phyloP scores from a whole-genome alignment of 1,284 basidiomycete genomes.

The Ceratobasidium sp. region DNA sequence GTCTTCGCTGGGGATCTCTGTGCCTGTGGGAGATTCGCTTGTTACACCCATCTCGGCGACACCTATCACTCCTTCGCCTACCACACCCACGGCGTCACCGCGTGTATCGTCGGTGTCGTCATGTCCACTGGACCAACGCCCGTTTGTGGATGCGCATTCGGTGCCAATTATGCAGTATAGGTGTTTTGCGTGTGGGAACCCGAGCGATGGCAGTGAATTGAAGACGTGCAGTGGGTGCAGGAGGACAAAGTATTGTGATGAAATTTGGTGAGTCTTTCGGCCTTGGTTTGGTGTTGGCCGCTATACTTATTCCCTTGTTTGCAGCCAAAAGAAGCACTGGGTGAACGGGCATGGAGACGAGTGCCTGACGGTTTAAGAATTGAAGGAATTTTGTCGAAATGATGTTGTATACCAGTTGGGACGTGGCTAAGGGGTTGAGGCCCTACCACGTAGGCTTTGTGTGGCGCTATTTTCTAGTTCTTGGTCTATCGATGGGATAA shows the following conservation, averaged over 20 bases:
- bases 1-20: background rate
- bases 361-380: constrained; percentile 12
- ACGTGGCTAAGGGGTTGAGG: background rate
- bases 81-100: background rate
- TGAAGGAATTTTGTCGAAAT: background rate
- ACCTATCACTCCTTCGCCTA: constrained; percentile 3
- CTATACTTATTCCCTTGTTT: background rate
- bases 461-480: background rate
- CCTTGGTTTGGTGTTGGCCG: background rate
- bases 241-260: constrained; percentile 37
- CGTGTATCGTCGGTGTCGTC: constrained; percentile 5
- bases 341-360: constrained; percentile 38
- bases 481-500: background rate
- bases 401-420: background rate
- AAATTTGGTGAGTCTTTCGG: constrained; percentile 28
- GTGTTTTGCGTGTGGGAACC: constrained; percentile 34
- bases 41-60: constrained; percentile 6
- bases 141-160: constrained; percentile 5
- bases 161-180: constrained; percentile 22
- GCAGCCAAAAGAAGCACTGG: constrained; percentile 40
- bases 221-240: constrained; percentile 41
- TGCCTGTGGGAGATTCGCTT: background rate
- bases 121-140: constrained; percentile 20
- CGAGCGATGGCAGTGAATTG: constrained; percentile 30
- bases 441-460: background rate